A percentile compares a stretch with the other conserved stretches of the same genome.
Conservation (phyloP, 2,329 filamentous ascomycete species). For the Aspergillus unguis region DNA sequence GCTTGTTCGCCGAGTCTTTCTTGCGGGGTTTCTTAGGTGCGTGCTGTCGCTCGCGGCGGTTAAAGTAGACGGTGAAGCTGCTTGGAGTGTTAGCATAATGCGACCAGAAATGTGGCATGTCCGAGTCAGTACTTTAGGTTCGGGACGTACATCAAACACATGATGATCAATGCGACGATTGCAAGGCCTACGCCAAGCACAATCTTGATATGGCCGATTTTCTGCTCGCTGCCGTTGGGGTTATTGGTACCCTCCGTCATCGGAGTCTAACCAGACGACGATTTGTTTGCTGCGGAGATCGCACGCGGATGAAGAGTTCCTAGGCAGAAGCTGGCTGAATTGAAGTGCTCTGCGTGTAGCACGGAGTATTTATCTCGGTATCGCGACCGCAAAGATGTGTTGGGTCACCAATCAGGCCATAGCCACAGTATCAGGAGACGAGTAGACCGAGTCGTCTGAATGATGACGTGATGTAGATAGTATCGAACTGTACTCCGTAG, state of each 20-base stretch:
- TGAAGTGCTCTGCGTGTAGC: too few species aligned
- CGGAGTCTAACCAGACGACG: too few species aligned
- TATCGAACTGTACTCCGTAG: too few species aligned
- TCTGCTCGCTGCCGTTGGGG: slow-evolving; percentile 3
- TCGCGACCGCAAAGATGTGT: background rate
- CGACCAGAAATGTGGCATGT: background rate
- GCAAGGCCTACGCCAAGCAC: slow-evolving; percentile 33
- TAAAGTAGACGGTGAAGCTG: slow-evolving; percentile 31
- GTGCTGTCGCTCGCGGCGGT: slow-evolving; percentile 27
- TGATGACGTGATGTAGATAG: too few species aligned
- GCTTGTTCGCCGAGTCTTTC: slow-evolving; percentile 27
- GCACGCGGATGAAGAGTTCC: too few species aligned
- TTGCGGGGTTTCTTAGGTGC: slow-evolving; percentile 16
- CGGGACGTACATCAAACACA: slow-evolving; percentile 31
- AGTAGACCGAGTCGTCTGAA: background rate
- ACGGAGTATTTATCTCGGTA: background rate
- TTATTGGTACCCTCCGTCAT: too few species aligned
- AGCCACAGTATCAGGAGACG: background rate
- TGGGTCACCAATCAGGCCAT: slow-evolving; percentile 1
- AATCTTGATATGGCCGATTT: slow-evolving; percentile 30
- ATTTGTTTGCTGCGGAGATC: too few species aligned
- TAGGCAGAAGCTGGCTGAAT: too few species aligned
- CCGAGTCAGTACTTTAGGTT: too few species aligned
- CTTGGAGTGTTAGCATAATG: background rate
- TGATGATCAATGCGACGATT: slow-evolving; percentile 29